Conservation (phyloP, 345 rosid species). For the Moricandia arvensis region DNA sequence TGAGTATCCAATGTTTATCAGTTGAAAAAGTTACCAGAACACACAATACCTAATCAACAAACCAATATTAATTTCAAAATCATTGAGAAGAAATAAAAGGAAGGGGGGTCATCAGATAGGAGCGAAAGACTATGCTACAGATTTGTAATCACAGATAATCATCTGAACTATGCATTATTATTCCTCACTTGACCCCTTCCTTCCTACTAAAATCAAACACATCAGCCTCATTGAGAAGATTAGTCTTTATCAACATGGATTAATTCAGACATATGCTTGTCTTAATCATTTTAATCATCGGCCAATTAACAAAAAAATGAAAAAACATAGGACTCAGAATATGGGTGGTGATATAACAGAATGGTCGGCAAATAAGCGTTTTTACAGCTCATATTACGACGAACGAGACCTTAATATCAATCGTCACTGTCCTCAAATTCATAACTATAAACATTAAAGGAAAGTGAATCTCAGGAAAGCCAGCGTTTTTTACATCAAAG, state of each 20-base stretch:
- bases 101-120: constrained; percentile 77
- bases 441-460: neutral
- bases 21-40: too few relatives aligned
- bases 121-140: constrained; percentile 72
- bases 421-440: neutral
- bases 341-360: constrained; percentile 25
- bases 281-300: constrained; percentile 61
- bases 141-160: constrained; percentile 56
- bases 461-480: constrained; percentile 18
- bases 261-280: constrained; percentile 90
- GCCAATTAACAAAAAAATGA: constrained; percentile 33
- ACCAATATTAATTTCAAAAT: too few relatives aligned
- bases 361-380: constrained; percentile 3
- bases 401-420: constrained; percentile 24
- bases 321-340: neutral
- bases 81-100: too few relatives aligned
- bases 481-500: constrained; percentile 35
- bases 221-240: constrained; percentile 85
- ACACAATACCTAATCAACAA: too few relatives aligned
- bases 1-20: too few relatives aligned
- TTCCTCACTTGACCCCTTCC: constrained; percentile 55
- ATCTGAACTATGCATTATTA: constrained; percentile 87
- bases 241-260: constrained; percentile 54
- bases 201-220: too few relatives aligned
- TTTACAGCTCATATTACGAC: constrained; percentile 8